Percentiles rank a stretch among this genome's conserved stretches.
Conservation (phyloP, 495 filamentous ascomycete genomes). For the Penicillium goetzii region DNA sequence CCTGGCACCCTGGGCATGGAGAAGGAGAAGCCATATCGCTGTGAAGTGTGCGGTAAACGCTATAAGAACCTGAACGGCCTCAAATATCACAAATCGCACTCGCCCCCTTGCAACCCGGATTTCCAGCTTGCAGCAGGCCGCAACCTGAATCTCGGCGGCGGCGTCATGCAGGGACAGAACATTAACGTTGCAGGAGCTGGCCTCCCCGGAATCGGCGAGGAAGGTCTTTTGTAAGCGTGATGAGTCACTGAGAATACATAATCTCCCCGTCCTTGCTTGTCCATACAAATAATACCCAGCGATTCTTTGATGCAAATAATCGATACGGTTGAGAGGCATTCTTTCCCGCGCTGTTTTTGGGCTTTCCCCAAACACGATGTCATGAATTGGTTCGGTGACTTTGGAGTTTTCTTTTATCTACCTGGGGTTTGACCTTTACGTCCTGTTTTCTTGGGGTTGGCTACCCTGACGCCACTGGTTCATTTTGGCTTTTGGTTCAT, state of each 20-base stretch:
- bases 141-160: constrained; percentile 47
- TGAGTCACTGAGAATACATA: constrained; percentile 12
- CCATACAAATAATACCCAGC: constrained; percentile 31
- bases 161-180: constrained; percentile 56
- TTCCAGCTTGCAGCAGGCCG: constrained; percentile 50
- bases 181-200: constrained; percentile 56
- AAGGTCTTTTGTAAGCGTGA: constrained; percentile 47
- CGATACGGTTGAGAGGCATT: constrained; percentile 19
- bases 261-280: constrained; percentile 16
- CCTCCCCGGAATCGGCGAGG: constrained; percentile 56
- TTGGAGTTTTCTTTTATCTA: constrained; percentile 28
- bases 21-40: constrained; percentile 98
- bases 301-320: constrained; percentile 30
- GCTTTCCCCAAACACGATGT: constrained; percentile 26
- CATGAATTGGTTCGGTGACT: constrained; percentile 32
- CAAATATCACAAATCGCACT: constrained; percentile 90
- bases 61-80: constrained; percentile 99
- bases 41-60: constrained; percentile 93
- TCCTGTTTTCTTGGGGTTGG: neutral
- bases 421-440: neutral
- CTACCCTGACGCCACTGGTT: neutral
- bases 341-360: neutral
- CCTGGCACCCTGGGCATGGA: constrained; percentile 98
- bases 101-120: constrained; percentile 68
- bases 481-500: neutral